These are phyloP conservation scores for Amanita inopinata DNA, from an alignment of 768 basidiomycete species.

Conservation along the genomic window DNA sequence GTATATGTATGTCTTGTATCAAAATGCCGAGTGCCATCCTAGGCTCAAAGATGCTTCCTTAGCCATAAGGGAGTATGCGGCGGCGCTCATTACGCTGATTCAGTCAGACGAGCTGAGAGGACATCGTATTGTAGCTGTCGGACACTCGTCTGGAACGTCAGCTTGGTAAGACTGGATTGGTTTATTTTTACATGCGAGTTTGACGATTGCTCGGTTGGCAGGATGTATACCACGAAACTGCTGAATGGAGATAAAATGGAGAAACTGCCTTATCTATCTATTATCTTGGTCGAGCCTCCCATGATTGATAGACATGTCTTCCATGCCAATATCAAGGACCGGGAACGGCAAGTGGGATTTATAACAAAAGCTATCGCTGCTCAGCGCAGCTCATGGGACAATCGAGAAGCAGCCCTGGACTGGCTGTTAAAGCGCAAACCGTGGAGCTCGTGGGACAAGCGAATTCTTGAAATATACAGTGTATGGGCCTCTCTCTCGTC, in stretches of 20 bases:
- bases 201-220: slow-evolving; percentile 12
- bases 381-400: slow-evolving; percentile 16
- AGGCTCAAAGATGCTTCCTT: neutral
- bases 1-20: slow-evolving; percentile 12
- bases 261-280: slow-evolving; percentile 1
- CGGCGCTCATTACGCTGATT: neutral
- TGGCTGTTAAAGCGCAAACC: slow-evolving; percentile 16
- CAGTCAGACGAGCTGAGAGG: neutral
- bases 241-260: slow-evolving; percentile 13
- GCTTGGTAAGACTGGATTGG: neutral
- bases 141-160: neutral
- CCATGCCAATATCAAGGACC: neutral
- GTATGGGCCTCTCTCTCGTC: too few relatives aligned
- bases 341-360: neutral
- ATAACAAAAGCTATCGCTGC: slow-evolving; percentile 10
- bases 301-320: neutral
- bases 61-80: slow-evolving; percentile 15
- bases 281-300: slow-evolving; percentile 8
- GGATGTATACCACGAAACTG: slow-evolving; percentile 28
- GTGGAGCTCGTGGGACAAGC: slow-evolving; percentile 19
- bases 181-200: slow-evolving; percentile 6
- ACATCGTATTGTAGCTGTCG: slow-evolving; percentile 29
- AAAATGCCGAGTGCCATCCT: neutral
- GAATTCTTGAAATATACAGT: slow-evolving; percentile 14
- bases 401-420: slow-evolving; percentile 15